Percentiles rank a stretch among this genome's conserved stretches.
phyloP scores from a whole-genome alignment of 805 yeast genomes.

The Priceomyces fermenticarens region DNA sequence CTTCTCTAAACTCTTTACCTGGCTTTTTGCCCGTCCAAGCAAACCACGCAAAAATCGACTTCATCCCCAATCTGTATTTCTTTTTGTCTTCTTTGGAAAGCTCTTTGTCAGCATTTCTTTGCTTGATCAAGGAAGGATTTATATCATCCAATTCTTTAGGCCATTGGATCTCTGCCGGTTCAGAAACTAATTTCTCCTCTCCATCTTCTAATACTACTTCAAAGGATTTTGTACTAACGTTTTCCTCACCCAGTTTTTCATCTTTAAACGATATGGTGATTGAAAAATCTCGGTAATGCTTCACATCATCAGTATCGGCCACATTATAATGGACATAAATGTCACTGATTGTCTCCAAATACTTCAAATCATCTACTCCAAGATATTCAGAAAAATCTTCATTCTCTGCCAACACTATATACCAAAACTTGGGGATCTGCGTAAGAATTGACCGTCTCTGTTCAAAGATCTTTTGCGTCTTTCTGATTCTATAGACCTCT shows the following conservation, averaged over 20 bases:
- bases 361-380: constrained; percentile 72
- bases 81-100: constrained; percentile 54
- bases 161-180: constrained; percentile 61
- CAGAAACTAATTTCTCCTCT: constrained; percentile 53
- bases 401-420: constrained; percentile 76
- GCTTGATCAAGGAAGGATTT: constrained; percentile 51
- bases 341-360: constrained; percentile 63
- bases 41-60: constrained; percentile 85
- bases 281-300: constrained; percentile 53
- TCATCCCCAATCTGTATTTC: constrained; percentile 67
- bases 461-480: constrained; percentile 56
- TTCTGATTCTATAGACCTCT: constrained; percentile 49
- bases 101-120: constrained; percentile 27
- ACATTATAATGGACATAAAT: constrained; percentile 56
- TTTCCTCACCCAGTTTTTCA: constrained; percentile 51
- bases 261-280: constrained; percentile 54
- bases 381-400: constrained; percentile 82
- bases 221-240: constrained; percentile 61
- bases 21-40: constrained; percentile 78
- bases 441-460: constrained; percentile 52
- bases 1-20: constrained; percentile 73
- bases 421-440: constrained; percentile 80
- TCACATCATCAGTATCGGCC: constrained; percentile 25
- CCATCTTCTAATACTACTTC: constrained; percentile 47
- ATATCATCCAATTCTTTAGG: constrained; percentile 57